Evolutionary conservation across 805 yeast species (phyloP), one percentile per base, ranked within the genome.

Genomic region (Candida loeiensis): DNA sequence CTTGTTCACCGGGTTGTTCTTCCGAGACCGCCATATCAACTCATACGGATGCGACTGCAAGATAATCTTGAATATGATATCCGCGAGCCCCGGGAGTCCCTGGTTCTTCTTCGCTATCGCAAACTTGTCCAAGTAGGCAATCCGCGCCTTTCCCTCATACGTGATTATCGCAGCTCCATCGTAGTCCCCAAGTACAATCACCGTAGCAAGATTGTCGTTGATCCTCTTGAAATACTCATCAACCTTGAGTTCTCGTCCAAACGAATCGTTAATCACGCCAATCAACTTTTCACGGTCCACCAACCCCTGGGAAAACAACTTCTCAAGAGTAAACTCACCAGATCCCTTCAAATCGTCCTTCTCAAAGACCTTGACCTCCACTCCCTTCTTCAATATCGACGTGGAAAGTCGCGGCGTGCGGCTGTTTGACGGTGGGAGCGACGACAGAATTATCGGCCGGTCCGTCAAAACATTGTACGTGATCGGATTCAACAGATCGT

Each of bases 81-180:
- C 99, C 0, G 99, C 97, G 11, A 91, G 80, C 4, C 97, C 95
- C 3, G 95, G 81, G 0, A 93, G 79, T 0, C 99, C 98, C 61
- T 93, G 98, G 45, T 86, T 71, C 36, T 76, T 72, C 31, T 83
- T 80, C 29, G 85, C 73, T 9, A 93, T 95, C 0, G 98, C 98
- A 66, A 93, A 88, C 59, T 93, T 93, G 60, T 93, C 99, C 37
- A 93, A 68, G 50, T 93, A 93, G 0, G 96, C 86, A 22, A 88
- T 72, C 18, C 53, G 52, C 16, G 29, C 41, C 9, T 19, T 22
- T 15, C 44, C 44, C 51, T 91, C 99, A 78, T 87, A 83, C 0
- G 99, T 93, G 25, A 91, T 74, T 12, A 93, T 83, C 0, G 98
- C 97, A 13, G 87, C 89, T 2, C 98, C 98, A 49, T 90, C 96